These are phyloP conservation scores for cucumber (Cucumis sativus) DNA, from an alignment of 306 rosid species.

Conservation along the genomic window DNA sequence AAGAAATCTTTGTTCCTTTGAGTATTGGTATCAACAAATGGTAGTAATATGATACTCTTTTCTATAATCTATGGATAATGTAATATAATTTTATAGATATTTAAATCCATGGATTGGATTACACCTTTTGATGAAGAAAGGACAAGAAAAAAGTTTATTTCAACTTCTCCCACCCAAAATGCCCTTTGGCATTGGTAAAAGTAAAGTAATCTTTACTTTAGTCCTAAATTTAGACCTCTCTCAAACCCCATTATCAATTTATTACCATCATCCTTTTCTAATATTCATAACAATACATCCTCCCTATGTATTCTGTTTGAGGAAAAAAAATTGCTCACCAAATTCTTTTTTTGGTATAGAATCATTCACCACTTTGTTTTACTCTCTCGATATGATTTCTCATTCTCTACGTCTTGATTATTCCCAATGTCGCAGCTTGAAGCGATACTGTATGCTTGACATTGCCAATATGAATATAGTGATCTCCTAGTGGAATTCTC, in stretches of 20 bases:
- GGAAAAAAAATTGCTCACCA: background rate
- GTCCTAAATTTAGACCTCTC: background rate
- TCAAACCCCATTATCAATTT: background rate
- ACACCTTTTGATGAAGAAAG: background rate
- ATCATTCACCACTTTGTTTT: background rate
- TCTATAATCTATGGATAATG: background rate
- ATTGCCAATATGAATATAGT: conserved; percentile 49
- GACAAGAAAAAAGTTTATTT: background rate
- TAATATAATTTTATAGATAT: background rate
- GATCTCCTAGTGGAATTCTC: conserved; percentile 64
- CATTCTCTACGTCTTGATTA: conserved; percentile 27
- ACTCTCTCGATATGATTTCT: background rate
- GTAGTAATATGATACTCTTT: no score
- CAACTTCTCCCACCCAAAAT: background rate
- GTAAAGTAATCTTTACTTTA: background rate
- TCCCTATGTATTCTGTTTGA: background rate
- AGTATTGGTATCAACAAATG: no score
- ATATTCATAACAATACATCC: background rate
- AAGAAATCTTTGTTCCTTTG: background rate
- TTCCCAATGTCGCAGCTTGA: conserved; percentile 40
- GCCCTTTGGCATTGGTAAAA: background rate
- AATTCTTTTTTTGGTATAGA: background rate
- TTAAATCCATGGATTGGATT: background rate
- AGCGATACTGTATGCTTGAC: conserved; percentile 44
- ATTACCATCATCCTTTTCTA: background rate